Evolutionary conservation across 352 stramenopile genomes (phyloP), one percentile per base, ranked within the genome.

Genomic region (Salisapilia sapeloensis): DNA sequence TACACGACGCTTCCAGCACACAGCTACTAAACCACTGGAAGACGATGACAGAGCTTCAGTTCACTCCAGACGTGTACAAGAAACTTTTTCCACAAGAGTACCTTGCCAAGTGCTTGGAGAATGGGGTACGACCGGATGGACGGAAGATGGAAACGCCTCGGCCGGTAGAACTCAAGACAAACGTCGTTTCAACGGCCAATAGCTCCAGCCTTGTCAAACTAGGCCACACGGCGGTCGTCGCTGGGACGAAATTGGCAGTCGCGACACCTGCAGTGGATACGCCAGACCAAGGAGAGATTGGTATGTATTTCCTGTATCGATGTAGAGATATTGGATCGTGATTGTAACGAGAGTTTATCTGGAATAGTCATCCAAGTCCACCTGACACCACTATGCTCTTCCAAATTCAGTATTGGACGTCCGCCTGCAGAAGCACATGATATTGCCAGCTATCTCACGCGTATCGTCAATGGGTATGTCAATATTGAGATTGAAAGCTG

Each of bases 81-180:
- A 81, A 72, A 45, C 48, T 89, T 10, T 85, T 85, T 38, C 63
- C 70, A n/a, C 43, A 44, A 12, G 69, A 77, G 38, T 89, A 82
- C 41, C 51, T 74, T 43, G 42, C 40, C 14, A 69, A 57, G 33
- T 89, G 72, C 32, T 42, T 89, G 15, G 41, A 51, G 2, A 81
- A 42, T 25, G 44, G 56, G 15, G 62, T 84, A 24, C 69, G 72
- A 3, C 50, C 61, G 1, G 72, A 89, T 31, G 55, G 56, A 38
- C 65, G 72, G 25, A 43, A 45, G 9, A 45, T 76, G 9, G 45
- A 72, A 9, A 50, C 59, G 1, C 30, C 46, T 11, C 66, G 72
- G 9, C 8, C 52, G 10, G 57, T 82, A 37, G 56, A 75, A 31
- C 35, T 89, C 33, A 69, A 84, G 50, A 75, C 57, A 17, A 56